Evolutionary conservation across 169 alveolate species (phyloP).

Genomic region (Fabrea salina): DNA sequence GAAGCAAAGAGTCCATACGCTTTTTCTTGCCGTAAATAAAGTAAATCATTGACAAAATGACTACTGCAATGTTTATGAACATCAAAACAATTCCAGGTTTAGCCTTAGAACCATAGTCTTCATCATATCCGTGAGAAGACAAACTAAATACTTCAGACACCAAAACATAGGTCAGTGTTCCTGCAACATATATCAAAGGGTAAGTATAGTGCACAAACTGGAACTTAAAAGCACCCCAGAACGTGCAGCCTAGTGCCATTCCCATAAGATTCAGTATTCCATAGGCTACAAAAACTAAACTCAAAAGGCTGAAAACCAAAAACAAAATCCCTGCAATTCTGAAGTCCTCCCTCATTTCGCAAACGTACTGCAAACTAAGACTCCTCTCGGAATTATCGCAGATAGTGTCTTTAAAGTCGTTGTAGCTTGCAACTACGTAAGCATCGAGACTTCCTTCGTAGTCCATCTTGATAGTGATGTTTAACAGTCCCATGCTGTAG

Average conservation of each 20-base stretch:
- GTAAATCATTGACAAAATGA: neutral
- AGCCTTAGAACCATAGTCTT: neutral
- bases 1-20: neutral
- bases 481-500: neutral
- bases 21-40: neutral
- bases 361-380: neutral
- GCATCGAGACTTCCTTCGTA: neutral
- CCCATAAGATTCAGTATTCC: slow-evolving; percentile 5
- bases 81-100: slow-evolving; percentile 6
- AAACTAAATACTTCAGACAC: neutral
- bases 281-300: neutral
- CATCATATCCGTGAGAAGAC: slow-evolving; percentile 6
- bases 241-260: slow-evolving; percentile 2
- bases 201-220: neutral
- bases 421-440: slow-evolving; percentile 5
- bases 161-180: neutral
- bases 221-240: neutral
- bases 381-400: neutral
- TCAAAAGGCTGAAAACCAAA: neutral
- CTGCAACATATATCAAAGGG: neutral
- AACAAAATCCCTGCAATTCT: slow-evolving; percentile 27
- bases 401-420: neutral
- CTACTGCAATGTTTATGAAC: neutral
- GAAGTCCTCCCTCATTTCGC: slow-evolving; percentile 7
- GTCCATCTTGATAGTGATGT: neutral